These are phyloP conservation scores for Heliamphora exappendiculata DNA, from an alignment of 148 eudicot genomes.

Conservation along the genomic window DNA sequence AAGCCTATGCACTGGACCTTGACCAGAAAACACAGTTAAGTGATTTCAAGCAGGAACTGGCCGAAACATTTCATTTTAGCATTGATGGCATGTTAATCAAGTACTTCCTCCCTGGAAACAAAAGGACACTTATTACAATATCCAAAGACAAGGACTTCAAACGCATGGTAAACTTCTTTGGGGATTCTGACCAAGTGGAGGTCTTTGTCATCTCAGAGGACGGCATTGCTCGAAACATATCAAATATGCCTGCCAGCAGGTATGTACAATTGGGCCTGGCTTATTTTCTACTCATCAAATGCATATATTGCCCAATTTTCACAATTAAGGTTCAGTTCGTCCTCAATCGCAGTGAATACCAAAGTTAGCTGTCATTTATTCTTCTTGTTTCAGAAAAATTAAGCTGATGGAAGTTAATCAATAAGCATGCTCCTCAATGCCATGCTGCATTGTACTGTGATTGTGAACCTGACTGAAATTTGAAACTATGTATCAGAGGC, in stretches of 20 bases:
- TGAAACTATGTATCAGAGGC: background rate
- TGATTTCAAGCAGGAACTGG: slow-evolving; percentile 60
- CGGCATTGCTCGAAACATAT: slow-evolving; percentile 30
- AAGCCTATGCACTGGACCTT: slow-evolving; percentile 73
- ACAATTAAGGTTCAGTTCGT: slow-evolving; percentile 2
- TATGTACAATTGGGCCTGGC: slow-evolving; percentile 12
- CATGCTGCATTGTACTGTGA: background rate
- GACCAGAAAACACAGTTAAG: slow-evolving; percentile 42
- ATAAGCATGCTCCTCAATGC: background rate
- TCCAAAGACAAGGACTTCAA: slow-evolving; percentile 72
- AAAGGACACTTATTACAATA: slow-evolving; percentile 57
- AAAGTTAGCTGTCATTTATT: background rate
- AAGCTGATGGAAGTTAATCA: background rate
- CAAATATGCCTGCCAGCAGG: slow-evolving; percentile 55
- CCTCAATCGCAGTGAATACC: background rate
- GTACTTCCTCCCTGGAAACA: slow-evolving; percentile 78
- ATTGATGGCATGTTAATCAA: slow-evolving; percentile 44
- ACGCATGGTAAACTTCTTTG: slow-evolving; percentile 65
- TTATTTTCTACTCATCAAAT: background rate
- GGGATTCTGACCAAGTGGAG: slow-evolving; percentile 55
- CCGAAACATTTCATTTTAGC: slow-evolving; percentile 51
- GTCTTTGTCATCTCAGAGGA: slow-evolving; percentile 47
- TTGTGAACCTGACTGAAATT: slow-evolving; percentile 7
- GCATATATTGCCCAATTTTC: background rate
- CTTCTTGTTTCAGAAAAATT: background rate